A percentile compares a stretch with the other conserved stretches of the same genome.
Conservation (phyloP, 495 filamentous ascomycete genomes). For the Aspergillus bertholletiae region DNA sequence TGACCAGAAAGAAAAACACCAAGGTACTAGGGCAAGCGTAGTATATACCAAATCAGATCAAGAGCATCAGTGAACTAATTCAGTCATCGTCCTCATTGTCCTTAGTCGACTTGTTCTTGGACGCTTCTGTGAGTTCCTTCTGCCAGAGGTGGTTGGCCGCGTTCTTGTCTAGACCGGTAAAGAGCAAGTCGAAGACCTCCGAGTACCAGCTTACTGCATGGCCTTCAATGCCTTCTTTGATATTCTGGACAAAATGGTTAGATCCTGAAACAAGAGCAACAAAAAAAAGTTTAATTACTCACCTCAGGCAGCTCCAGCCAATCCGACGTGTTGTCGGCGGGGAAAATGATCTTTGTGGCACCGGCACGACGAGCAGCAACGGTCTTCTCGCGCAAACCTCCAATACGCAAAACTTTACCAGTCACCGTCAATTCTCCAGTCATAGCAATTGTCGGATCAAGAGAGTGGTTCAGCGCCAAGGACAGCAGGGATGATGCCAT, state of each 20-base stretch:
- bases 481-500: conserved; percentile 93
- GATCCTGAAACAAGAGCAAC: conserved; percentile 1
- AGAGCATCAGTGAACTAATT: conserved; percentile 4
- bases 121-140: conserved; percentile 60
- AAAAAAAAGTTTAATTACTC: conserved; percentile 15
- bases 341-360: conserved; percentile 94
- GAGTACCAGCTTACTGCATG: conserved; percentile 88
- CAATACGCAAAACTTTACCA: conserved; percentile 94
- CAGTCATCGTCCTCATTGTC: conserved; percentile 38
- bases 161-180: conserved; percentile 73
- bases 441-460: conserved; percentile 92
- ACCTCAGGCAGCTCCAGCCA: conserved; percentile 98
- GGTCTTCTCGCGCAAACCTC: conserved; percentile 96
- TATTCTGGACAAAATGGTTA: conserved; percentile 63
- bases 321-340: conserved; percentile 88
- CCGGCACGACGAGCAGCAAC: conserved; percentile 92
- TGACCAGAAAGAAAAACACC: conserved; percentile 16
- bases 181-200: conserved; percentile 89
- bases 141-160: conserved; percentile 71
- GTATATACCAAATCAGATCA: conserved; percentile 16
- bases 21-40: conserved; percentile 10
- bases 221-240: conserved; percentile 92
- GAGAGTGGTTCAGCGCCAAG: conserved; percentile 69
- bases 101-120: conserved; percentile 43
- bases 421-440: conserved; percentile 98